Conservation (phyloP, 306 rosid species). For the Alnus glutinosa region DNA sequence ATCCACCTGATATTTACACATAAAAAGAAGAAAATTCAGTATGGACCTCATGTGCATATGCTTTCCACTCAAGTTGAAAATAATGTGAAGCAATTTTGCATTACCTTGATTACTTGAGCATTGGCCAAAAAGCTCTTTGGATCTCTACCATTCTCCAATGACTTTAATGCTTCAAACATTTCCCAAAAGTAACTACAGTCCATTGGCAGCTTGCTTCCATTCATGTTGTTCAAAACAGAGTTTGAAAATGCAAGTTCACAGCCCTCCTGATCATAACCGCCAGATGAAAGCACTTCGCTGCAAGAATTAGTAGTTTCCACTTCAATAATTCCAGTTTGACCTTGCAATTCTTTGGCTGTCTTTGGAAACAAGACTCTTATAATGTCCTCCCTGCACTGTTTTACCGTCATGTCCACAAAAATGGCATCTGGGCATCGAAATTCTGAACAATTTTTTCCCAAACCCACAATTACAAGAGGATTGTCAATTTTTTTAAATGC, state of each 20-base stretch:
- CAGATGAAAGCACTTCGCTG: constrained; percentile 14
- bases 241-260: constrained; percentile 10
- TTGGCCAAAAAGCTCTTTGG: not conserved
- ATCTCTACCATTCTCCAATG: not conserved
- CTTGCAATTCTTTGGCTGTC: not conserved
- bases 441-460: constrained; percentile 16
- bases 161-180: constrained; percentile 8
- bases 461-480: constrained; percentile 49
- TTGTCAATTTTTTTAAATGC: constrained; percentile 47
- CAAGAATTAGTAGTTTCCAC: constrained; percentile 10
- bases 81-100: not conserved
- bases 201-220: not conserved
- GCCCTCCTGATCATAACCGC: not conserved
- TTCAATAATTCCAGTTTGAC: constrained; percentile 1
- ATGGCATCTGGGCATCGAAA: constrained; percentile 37
- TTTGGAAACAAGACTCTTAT: constrained; percentile 35
- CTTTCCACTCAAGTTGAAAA: not conserved
- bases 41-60: not conserved
- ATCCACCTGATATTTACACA: constrained; percentile 5
- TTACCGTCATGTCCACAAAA: constrained; percentile 35
- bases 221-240: not conserved
- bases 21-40: not conserved
- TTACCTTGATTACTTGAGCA: constrained; percentile 33
- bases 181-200: constrained; percentile 27
- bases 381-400: constrained; percentile 21